Evolutionary conservation across 208 protist genomes (phyloP), one percentile per base, ranked within the genome.

Genomic region (Wallacemonas sp.): DNA sequence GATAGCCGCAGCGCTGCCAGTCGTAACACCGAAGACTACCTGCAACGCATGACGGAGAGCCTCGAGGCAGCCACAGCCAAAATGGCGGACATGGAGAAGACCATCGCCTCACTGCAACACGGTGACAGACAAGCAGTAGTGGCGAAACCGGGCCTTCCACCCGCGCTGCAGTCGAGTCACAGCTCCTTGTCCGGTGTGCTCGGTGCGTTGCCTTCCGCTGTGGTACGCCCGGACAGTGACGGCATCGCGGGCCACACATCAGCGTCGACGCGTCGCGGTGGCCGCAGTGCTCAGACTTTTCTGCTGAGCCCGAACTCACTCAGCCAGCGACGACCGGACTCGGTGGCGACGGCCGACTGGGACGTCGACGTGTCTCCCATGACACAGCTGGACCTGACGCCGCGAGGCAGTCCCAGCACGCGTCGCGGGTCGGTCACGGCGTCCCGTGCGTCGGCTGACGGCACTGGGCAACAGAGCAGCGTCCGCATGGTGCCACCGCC

Each of bases 301-400:
- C n/a, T 38, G 19, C 46, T 68, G 15, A 68, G 48, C 48, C 22
- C 54, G 5, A 55, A 17, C 19, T 50, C 42, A 6, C 34, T 54
- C 5, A 22, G 24, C 4, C 42, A 54, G 44, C 33, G 13, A 6
- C 34, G 44, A 3, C 34, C 10, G 6, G 10, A 8, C 29, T 59
- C 52, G 5, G 36, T 39, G 13, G 36, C 34, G 12, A 30, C 22
- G 36, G 13, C 34, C 3, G 52, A 50, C 36, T 37, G 15, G 22
- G 69, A 69, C 34, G 39, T 63, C 3, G 34, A 41, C 21, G 46
- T 75, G 13, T 75, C 69, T 1, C 69, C 69, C 36, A 75, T 75
- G 69, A 75, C 69, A 8, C 69, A 69, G 55, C 41, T 34, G 21
- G 46, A 57, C 15, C 54, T 41, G 17, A 64, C 69, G 2, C 26